Evolutionary conservation across 306 rosid species (phyloP).

Genomic region (Acacia acuminata): DNA sequence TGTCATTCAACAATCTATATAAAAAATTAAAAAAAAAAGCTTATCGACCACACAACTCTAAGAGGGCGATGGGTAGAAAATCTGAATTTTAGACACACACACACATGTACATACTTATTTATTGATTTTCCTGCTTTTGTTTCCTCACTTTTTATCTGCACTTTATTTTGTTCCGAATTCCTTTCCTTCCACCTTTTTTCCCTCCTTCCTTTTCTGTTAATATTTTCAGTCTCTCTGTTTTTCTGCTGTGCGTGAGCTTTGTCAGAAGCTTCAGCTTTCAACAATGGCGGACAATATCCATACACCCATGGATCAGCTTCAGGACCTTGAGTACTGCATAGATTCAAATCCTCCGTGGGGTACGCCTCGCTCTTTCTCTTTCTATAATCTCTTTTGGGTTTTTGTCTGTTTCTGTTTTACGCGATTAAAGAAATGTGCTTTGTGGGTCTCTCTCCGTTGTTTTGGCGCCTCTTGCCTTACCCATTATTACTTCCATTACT

Average conservation of each 20-base stretch:
- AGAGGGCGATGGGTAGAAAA: neutral
- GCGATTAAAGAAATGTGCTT: constrained; percentile 24
- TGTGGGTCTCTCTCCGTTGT: constrained; percentile 10
- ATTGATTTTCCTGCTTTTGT: constrained; percentile 39
- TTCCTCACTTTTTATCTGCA: constrained; percentile 56
- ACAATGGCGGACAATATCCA: constrained; percentile 77
- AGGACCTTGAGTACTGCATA: constrained; percentile 87
- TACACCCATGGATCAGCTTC: constrained; percentile 85
- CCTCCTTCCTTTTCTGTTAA: neutral
- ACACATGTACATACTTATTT: neutral
- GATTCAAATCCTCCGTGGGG: constrained; percentile 92
- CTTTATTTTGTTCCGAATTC: constrained; percentile 57
- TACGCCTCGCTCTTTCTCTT: constrained; percentile 31
- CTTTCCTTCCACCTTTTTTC: constrained; percentile 30
- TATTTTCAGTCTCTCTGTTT: neutral
- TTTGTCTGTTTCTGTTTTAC: neutral
- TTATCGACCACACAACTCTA: constrained; percentile 25
- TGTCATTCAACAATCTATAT: neutral
- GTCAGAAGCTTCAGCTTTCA: constrained; percentile 35
- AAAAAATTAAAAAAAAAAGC: constrained; percentile 9
- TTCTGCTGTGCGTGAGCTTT: constrained; percentile 26
- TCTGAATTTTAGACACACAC: neutral
- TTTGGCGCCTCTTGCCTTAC: neutral
- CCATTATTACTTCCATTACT: constrained; percentile 13
- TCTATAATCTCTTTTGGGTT: neutral